Evolutionary conservation across 345 rosid species (phyloP), one percentile per base, ranked within the genome.

Genomic region (Brassica incana): DNA sequence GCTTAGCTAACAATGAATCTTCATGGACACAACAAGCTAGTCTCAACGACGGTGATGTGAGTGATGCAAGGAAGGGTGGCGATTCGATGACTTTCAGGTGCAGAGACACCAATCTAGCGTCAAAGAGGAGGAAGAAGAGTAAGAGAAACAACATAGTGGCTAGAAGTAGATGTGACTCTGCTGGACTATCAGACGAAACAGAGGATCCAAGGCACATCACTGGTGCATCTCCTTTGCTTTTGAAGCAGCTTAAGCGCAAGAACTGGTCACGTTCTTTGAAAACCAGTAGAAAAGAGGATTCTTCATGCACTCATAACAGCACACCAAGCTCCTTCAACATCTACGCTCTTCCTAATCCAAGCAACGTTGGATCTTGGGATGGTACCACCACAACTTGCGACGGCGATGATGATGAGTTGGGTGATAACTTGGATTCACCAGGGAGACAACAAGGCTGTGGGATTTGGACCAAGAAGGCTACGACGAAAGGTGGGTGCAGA

Each of bases 351-450:
- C 85, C 74, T 36, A 83, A 87, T 52, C 95, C 96, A 0, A 90
- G 96, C 80, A 86, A 89, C 0, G 77, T 87, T 70, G 92, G 92
- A 66, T 95, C 98, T 80, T 95, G 97, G 96, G 97, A 92, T 80
- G 96, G 88, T 43, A 87, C 92, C n/a, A 86, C 99, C 9, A 80
- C 91, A 61, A 90, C 99, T n/a, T 20, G 90, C 45, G 87, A 88
- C 71, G 99, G 88, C 54, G 90, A 86, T 64, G 93, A 88, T 64
- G 94, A 89, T 25, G 95, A 86, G 78, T 82, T 83, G 76, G 97
- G 87, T 82, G 97, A 87, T 81, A 82, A 85, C 72, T 77, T 93
- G 82, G 96, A 93, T 82, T 85, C 93, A 61, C 94, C 94, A 2
- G 96, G 92, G 68, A 86, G 90, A 30, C 92, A 29, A 29, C 32